phyloP scores from a whole-genome alignment of 2,329 filamentous ascomycete species.

The Harringtonia aguacate region DNA sequence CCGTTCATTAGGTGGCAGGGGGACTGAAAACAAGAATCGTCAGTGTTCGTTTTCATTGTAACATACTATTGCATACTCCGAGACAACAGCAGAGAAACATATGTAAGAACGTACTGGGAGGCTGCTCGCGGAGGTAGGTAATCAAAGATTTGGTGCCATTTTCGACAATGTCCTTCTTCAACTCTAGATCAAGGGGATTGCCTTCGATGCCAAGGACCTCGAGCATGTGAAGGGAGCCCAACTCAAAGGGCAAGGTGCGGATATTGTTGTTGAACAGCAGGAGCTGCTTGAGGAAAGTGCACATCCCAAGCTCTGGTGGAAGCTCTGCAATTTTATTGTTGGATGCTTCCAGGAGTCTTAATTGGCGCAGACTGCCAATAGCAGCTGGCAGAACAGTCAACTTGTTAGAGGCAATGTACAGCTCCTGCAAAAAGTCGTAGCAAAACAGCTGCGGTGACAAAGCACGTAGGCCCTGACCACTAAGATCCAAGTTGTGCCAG shows the following conservation, averaged over 20 bases:
- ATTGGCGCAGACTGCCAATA: constrained; percentile 71
- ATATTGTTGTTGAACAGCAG: constrained; percentile 88
- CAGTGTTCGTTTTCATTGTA: too few species aligned
- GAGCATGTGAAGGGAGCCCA: constrained; percentile 80
- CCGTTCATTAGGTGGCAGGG: constrained; percentile 64
- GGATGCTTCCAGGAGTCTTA: constrained; percentile 79
- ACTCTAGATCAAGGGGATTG: constrained; percentile 66
- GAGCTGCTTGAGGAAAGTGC: constrained; percentile 79
- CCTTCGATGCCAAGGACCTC: constrained; percentile 88
- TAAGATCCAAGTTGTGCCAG: constrained; percentile 90
- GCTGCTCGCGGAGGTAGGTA: constrained; percentile 70
- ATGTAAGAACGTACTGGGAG: constrained; percentile 66
- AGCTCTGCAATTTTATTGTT: constrained; percentile 75
- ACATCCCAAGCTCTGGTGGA: constrained; percentile 91
- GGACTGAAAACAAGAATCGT: constrained; percentile 32
- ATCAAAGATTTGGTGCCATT: constrained; percentile 81
- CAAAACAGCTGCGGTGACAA: constrained; percentile 70
- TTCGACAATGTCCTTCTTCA: constrained; percentile 77
- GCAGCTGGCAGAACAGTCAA: constrained; percentile 66
- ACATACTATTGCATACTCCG: too few species aligned
- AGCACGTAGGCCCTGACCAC: constrained; percentile 85
- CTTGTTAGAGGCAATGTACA: constrained; percentile 92
- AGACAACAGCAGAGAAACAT: too few species aligned
- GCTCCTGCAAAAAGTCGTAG: constrained; percentile 81
- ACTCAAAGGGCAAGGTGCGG: constrained; percentile 67